A percentile compares a stretch with the other conserved stretches of the same genome.
These are phyloP conservation scores for Diphasiastrum complanatum DNA, from an alignment of 83 land plant genomes.

Conservation along the genomic window DNA sequence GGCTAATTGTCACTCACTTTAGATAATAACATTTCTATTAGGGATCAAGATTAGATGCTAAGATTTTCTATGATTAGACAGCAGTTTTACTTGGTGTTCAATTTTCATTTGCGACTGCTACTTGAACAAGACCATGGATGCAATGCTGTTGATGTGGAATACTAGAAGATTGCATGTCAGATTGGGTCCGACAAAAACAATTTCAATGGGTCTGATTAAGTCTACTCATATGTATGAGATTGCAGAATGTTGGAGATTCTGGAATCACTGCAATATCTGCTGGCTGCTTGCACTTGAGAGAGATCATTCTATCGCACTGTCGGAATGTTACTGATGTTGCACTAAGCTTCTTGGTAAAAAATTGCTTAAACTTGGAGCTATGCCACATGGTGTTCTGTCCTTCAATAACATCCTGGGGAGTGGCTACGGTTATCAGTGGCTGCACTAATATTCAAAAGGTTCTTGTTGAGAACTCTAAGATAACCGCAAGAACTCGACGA, in stretches of 20 bases:
- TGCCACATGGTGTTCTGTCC: slow-evolving; percentile 97
- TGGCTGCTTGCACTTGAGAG: slow-evolving; percentile 66
- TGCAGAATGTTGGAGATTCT: slow-evolving; percentile 67
- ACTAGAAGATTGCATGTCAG: too few species aligned
- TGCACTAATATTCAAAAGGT: slow-evolving; percentile 71
- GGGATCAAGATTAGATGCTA: too few species aligned
- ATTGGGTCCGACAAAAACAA: too few species aligned
- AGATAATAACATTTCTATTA: too few species aligned
- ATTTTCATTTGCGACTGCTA: too few species aligned
- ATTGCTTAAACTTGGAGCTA: slow-evolving; percentile 55
- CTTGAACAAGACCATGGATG: too few species aligned
- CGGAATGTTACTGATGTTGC: slow-evolving; percentile 66
- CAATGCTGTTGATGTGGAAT: too few species aligned
- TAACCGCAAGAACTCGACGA: slow-evolving; percentile 60
- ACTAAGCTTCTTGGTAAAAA: slow-evolving; percentile 47
- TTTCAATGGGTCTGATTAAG: too few species aligned
- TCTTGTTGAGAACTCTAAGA: slow-evolving; percentile 78
- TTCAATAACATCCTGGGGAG: slow-evolving; percentile 58
- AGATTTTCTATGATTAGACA: too few species aligned
- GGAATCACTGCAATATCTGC: slow-evolving; percentile 60
- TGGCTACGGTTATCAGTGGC: slow-evolving; percentile 69
- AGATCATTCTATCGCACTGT: slow-evolving; percentile 79
- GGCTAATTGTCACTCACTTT: too few species aligned
- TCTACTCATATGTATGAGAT: background rate
- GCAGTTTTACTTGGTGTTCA: too few species aligned